Evolutionary conservation across 495 filamentous ascomycete genomes (phyloP).

Genomic region (Venustampulla echinocandica): DNA sequence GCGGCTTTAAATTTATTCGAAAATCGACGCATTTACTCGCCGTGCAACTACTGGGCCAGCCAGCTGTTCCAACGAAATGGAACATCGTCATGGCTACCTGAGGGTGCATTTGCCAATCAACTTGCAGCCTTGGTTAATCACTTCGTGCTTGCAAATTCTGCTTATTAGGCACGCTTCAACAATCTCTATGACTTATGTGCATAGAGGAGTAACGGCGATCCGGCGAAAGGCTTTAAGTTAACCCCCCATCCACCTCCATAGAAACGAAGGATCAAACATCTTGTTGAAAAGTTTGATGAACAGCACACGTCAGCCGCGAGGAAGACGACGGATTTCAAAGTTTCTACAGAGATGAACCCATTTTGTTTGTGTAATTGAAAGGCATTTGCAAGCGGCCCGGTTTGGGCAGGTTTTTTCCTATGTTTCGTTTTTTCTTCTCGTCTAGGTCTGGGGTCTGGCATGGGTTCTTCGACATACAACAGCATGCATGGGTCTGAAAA

Average conservation of each 20-base stretch:
- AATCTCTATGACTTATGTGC: not conserved
- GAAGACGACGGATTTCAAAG: slow-evolving; percentile 2
- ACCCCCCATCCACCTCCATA: not conserved
- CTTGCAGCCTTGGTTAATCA: not conserved
- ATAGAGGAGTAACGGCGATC: no score
- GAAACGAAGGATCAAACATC: not conserved
- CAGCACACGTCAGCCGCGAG: slow-evolving; percentile 1
- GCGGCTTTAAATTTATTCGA: not conserved
- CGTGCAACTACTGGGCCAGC: not conserved
- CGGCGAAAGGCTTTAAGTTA: slow-evolving; percentile 1
- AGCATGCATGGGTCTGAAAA: slow-evolving; percentile 8
- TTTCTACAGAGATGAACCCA: not conserved
- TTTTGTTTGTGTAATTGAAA: slow-evolving; percentile 8
- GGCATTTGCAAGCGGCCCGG: slow-evolving; percentile 15
- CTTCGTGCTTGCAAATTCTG: not conserved
- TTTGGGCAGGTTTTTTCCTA: slow-evolving; percentile 1
- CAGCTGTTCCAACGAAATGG: not conserved
- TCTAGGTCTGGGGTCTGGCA: slow-evolving; percentile 6
- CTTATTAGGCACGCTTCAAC: not conserved
- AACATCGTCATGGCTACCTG: no score
- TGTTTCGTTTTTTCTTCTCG: no score
- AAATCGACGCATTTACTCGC: no score
- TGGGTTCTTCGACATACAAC: slow-evolving; percentile 15
- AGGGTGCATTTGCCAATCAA: no score
- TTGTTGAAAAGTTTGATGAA: slow-evolving; percentile 5